Conservation (phyloP, 164 flowering plant genomes). For the Cinnamomum micranthum region DNA sequence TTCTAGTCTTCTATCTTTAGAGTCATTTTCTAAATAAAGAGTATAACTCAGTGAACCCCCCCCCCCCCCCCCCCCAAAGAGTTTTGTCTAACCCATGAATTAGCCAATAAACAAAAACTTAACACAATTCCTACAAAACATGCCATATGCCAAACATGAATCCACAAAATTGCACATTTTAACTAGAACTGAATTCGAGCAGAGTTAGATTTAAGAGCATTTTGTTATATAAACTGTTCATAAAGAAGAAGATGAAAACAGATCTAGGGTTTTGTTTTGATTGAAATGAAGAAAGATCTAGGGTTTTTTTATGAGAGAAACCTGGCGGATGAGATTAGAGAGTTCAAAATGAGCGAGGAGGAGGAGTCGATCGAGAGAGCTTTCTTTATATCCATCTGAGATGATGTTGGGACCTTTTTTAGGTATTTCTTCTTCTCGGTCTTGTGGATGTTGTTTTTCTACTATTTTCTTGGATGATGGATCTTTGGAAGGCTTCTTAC, state of each 20-base stretch:
- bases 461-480: conserved; percentile 14
- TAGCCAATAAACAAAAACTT: too few species aligned
- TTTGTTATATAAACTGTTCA: not conserved
- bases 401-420: conserved; percentile 1
- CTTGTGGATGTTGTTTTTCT: conserved; percentile 14
- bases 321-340: conserved; percentile 52
- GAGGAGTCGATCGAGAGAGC: conserved; percentile 49
- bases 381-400: conserved; percentile 14
- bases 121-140: not conserved
- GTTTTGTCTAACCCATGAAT: too few species aligned
- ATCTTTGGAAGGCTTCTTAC: conserved; percentile 49
- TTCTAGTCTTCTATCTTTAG: too few species aligned
- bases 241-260: not conserved
- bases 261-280: too few species aligned
- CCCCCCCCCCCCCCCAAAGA: too few species aligned
- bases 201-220: too few species aligned
- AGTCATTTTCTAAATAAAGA: too few species aligned
- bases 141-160: not conserved
- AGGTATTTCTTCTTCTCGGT: conserved; percentile 1
- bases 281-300: not conserved
- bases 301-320: conserved; percentile 7
- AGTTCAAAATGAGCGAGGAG: conserved; percentile 59
- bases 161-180: too few species aligned
- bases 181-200: too few species aligned
- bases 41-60: too few species aligned